Conservation (phyloP, 805 yeast species). For the Ogataea siamensis region DNA sequence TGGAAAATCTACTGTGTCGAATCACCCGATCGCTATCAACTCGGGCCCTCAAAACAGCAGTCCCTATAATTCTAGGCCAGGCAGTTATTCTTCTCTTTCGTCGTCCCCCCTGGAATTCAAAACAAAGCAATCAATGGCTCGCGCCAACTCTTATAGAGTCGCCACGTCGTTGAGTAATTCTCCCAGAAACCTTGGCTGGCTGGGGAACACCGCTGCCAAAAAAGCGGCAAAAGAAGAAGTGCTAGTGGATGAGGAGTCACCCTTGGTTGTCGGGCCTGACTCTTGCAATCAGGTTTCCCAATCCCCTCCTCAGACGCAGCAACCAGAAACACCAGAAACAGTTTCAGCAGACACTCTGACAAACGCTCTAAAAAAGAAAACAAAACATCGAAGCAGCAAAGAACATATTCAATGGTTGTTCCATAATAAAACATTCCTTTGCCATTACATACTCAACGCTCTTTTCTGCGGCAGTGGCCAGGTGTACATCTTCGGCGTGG, state of each 20-base stretch:
- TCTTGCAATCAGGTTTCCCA: not conserved
- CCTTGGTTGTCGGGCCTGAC: constrained; percentile 5
- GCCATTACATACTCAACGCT: constrained; percentile 55
- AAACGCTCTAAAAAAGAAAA: constrained; percentile 10
- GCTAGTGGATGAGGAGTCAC: constrained; percentile 22
- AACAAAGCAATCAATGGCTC: constrained; percentile 21
- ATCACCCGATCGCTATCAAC: constrained; percentile 24
- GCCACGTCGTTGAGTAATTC: constrained; percentile 28
- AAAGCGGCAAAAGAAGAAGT: constrained; percentile 18
- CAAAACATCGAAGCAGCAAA: constrained; percentile 17
- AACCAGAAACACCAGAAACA: constrained; percentile 4
- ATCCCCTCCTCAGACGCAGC: constrained; percentile 10
- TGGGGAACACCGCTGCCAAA: constrained; percentile 22
- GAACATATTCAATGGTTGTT: constrained; percentile 29
- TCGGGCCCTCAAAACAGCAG: constrained; percentile 3
- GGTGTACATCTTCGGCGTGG: constrained; percentile 69
- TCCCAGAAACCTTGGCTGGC: constrained; percentile 21
- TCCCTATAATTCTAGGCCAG: constrained; percentile 14
- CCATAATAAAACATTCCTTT: constrained; percentile 40
- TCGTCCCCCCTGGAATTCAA: constrained; percentile 31
- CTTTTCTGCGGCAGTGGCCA: constrained; percentile 65
- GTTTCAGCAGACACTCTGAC: constrained; percentile 2
- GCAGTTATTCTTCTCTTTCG: constrained; percentile 19
- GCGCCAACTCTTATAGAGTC: constrained; percentile 27
- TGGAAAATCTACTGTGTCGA: constrained; percentile 11